These are phyloP conservation scores for Alisma plantagoaquatica DNA, from an alignment of 106 monocot species.

Conservation along the genomic window DNA sequence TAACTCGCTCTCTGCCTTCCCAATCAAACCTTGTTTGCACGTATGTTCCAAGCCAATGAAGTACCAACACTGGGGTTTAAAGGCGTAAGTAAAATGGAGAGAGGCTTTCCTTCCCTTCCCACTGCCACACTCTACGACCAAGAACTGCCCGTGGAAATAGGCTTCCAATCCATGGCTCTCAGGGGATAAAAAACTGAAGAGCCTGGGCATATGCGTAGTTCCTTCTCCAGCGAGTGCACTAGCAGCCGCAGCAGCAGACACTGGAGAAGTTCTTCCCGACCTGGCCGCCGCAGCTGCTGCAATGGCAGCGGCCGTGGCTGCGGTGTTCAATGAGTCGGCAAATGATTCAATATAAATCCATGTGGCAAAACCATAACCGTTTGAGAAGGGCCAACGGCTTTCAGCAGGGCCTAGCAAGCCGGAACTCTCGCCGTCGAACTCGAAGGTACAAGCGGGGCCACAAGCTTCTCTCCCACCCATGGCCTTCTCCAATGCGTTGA, in stretches of 20 bases:
- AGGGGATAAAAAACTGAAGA: conserved; percentile 85
- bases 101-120: conserved; percentile 86
- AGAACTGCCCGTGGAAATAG: conserved; percentile 97
- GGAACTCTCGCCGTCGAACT: conserved; percentile 97
- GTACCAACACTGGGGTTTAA: conserved; percentile 86
- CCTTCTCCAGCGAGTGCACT: conserved; percentile 86
- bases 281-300: conserved; percentile 58
- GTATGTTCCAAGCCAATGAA: conserved; percentile 87
- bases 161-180: conserved; percentile 88
- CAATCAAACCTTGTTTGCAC: conserved; percentile 73
- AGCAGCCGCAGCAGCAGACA: conserved; percentile 90
- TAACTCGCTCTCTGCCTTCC: conserved; percentile 84
- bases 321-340: conserved; percentile 84
- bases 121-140: conserved; percentile 70
- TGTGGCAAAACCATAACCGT: conserved; percentile 84
- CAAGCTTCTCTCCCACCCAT: conserved; percentile 47
- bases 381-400: conserved; percentile 85
- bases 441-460: conserved; percentile 75
- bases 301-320: conserved; percentile 89
- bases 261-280: conserved; percentile 78
- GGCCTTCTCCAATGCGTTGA: conserved; percentile 76
- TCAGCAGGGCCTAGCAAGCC: conserved; percentile 86
- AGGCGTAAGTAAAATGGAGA: conserved; percentile 73
- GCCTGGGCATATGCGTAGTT: conserved; percentile 80
- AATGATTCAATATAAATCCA: conserved; percentile 96